Evolutionary conservation across 2,329 filamentous ascomycete genomes (phyloP), one percentile per base, ranked within the genome.

Genomic region (Colletotrichum higginsianum): DNA sequence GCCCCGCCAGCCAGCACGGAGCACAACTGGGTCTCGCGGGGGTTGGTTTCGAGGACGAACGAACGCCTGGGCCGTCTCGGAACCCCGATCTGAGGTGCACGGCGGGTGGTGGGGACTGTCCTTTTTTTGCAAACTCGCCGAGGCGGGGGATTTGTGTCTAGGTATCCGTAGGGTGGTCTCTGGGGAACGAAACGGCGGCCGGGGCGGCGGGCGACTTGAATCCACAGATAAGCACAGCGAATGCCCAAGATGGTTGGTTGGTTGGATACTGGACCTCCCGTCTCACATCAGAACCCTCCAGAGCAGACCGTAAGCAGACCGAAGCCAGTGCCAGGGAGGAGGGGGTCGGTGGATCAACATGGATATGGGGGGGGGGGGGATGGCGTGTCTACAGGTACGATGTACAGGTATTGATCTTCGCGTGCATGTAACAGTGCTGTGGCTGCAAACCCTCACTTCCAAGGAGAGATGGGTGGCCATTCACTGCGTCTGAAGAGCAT

Each of bases 321-420:
- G 11, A 18, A 26, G 57, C 44, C 23, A 30, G 35, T 26, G 30
- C 47, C 55, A 38, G 55, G 38, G 55, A 53, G 56, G 64, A 56
- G 38, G 30, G 30, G 30, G 30, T 30, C 30, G 30, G 46, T 53
- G 56, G 44, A 67, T 23, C 30, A 44, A 44, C 30, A 67, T 64
- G 66, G 58, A 42, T 21, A n/a, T n/a, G n/a, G n/a, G n/a, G n/a
- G n/a, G n/a, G n/a, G 52, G 16, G 53, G 56, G 44, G 52, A 15
- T 50, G 53, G 30, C 21, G 30, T 55, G 61, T 57, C 66, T 40
- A 67, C 50, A 47, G 40, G 66, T 56, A 58, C 42, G 50, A 26
- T 26, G 26, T 26, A 4, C 26, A 26, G 5, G 30, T 30, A 30
- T 44, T 52, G 50, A 15, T 18, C 60, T 38, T 56, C 44, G 30